Percentiles rank a stretch among this genome's conserved stretches.
Evolutionary conservation across 2,329 filamentous ascomycete genomes (phyloP).

Genomic region (Aspergillus clavatus): DNA sequence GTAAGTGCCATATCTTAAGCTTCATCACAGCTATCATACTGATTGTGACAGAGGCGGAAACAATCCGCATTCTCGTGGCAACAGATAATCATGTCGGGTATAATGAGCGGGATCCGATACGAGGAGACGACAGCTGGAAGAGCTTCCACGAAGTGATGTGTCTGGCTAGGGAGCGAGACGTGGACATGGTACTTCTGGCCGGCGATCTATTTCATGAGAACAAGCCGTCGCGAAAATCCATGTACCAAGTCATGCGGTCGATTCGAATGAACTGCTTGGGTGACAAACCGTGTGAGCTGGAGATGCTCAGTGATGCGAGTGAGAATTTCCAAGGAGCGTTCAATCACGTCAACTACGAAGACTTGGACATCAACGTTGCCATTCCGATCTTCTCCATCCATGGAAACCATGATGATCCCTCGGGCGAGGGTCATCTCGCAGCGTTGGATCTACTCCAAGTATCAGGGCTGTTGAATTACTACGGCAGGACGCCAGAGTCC

Average conservation of each 20-base stretch:
- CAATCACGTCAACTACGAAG: slow-evolving; percentile 95
- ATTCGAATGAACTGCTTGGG: slow-evolving; percentile 90
- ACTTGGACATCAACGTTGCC: slow-evolving; percentile 92
- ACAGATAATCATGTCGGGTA: slow-evolving; percentile 98
- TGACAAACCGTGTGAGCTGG: slow-evolving; percentile 89
- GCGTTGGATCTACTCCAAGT: slow-evolving; percentile 88
- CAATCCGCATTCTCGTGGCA: slow-evolving; percentile 87
- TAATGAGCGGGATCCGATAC: slow-evolving; percentile 84
- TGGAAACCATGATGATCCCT: slow-evolving; percentile 96
- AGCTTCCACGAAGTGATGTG: slow-evolving; percentile 95
- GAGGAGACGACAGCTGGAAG: slow-evolving; percentile 96
- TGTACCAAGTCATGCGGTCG: slow-evolving; percentile 96
- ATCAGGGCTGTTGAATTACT: slow-evolving; percentile 91
- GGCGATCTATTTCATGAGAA: slow-evolving; percentile 98
- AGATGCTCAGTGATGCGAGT: slow-evolving; percentile 88
- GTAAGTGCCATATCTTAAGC: slow-evolving; percentile 17
- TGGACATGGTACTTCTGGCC: slow-evolving; percentile 94
- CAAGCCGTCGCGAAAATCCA: slow-evolving; percentile 88
- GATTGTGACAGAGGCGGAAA: slow-evolving; percentile 58
- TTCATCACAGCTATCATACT: slow-evolving; percentile 2
- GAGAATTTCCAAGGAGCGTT: slow-evolving; percentile 88
- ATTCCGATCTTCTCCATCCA: slow-evolving; percentile 98
- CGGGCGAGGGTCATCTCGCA: slow-evolving; percentile 89
- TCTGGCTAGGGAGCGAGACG: slow-evolving; percentile 78
- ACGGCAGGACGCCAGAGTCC: slow-evolving; percentile 82